Conservation (phyloP, 331 rosid genomes). For the Rosa hybrid region DNA sequence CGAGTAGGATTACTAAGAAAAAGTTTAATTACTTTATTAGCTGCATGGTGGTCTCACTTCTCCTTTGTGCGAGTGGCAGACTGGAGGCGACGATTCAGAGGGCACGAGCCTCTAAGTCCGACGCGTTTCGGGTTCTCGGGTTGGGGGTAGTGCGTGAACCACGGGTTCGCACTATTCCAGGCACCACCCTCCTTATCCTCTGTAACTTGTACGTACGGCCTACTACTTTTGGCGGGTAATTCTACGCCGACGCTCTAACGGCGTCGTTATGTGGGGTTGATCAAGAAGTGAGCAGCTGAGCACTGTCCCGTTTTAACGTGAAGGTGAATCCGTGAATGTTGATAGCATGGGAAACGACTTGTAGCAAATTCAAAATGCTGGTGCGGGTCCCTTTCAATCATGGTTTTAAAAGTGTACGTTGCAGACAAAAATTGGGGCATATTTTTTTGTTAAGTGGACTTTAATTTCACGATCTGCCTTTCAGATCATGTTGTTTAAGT, state of each 20-base stretch:
- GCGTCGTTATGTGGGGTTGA: background rate
- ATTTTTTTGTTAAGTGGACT: background rate
- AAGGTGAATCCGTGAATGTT: background rate
- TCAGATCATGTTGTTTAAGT: background rate
- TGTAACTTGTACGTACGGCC: background rate
- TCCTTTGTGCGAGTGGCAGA: background rate
- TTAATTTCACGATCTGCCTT: background rate
- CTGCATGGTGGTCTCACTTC: background rate
- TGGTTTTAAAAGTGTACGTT: background rate
- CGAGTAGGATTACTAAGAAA: too few species aligned
- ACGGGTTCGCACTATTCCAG: conserved; percentile 7
- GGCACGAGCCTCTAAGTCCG: background rate
- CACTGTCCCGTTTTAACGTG: background rate
- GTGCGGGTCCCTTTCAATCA: background rate
- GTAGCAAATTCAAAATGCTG: background rate
- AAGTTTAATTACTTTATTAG: background rate
- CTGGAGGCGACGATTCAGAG: background rate
- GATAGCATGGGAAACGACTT: background rate
- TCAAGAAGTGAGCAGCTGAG: background rate
- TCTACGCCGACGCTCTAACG: background rate
- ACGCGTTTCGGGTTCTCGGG: conserved; percentile 1
- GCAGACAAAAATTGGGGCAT: background rate
- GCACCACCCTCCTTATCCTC: too few species aligned
- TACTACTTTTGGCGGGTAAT: background rate
- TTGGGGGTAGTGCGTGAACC: background rate